Conservation (phyloP, 2,329 filamentous ascomycete species). For the Verticillium zaregamsianum region DNA sequence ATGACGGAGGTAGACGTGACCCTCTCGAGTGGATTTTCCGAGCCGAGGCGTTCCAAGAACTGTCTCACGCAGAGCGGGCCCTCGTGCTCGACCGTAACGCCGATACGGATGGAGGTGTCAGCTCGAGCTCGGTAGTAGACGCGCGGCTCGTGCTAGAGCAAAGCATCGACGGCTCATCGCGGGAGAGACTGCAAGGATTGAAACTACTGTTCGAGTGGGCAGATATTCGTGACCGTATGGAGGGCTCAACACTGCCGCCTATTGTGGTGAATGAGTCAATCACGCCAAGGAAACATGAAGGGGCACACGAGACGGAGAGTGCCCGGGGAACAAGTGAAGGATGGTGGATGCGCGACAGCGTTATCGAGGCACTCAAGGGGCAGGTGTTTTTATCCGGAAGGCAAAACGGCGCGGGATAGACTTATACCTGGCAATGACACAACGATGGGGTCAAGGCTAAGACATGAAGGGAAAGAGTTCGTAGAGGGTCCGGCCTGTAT, state of each 20-base stretch:
- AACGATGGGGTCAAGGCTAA: too few species aligned
- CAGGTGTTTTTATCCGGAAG: constrained; percentile 47
- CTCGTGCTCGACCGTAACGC: constrained; percentile 52
- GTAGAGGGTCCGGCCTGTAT: too few species aligned
- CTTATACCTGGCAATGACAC: too few species aligned
- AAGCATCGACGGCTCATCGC: constrained; percentile 34
- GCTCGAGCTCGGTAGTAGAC: constrained; percentile 54
- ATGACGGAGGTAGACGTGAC: constrained; percentile 24
- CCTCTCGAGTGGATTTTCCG: constrained; percentile 74
- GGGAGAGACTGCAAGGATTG: constrained; percentile 42
- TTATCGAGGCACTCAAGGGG: constrained; percentile 52
- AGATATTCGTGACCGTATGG: constrained; percentile 35
- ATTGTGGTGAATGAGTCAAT: constrained; percentile 19
- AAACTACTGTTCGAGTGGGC: constrained; percentile 54
- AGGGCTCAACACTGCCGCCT: constrained; percentile 8
- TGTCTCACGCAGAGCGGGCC: constrained; percentile 63
- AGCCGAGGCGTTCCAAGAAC: constrained; percentile 49
- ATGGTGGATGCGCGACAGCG: constrained; percentile 54
- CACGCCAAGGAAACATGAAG: constrained; percentile 12
- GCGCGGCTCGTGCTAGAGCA: constrained; percentile 63
- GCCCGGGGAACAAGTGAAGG: constrained; percentile 19
- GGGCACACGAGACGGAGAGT: constrained; percentile 12
- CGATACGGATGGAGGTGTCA: constrained; percentile 42
- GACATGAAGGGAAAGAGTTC: too few species aligned
- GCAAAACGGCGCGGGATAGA: constrained; percentile 15